Evolutionary conservation across 305 asterid genomes (phyloP), one percentile per base, ranked within the genome.

Genomic region (Solanum chacoense): DNA sequence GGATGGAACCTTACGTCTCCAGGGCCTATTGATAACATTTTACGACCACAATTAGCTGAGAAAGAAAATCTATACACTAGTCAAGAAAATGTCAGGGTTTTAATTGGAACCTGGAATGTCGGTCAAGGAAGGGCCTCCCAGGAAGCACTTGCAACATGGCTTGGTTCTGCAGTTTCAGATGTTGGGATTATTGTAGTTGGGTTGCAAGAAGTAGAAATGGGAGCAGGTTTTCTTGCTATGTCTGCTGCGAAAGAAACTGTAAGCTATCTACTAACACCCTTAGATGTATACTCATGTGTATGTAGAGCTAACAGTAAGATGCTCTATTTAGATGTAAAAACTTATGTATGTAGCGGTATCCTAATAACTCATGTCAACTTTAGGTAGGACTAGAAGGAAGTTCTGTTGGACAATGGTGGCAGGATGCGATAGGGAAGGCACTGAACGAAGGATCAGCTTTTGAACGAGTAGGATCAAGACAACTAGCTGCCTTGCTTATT

Each of bases 161-260:
- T 97, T 5, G 98, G 98, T 69, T 95, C 98, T 65, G 89, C 94
- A 9, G 92, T 91, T 6, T 91, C 97, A 24, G 98, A 95, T 90
- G 96, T 95, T 7, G 96, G 92, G 77, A 94, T 97, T 86, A 95
- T 97, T 8, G 99, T 95, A 89, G 95, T 97, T n/a, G 99, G 99
- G 71, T 91, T 96, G 75, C 99, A 97, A 90, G 99, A 97, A 92
- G 99, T 97, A 74, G 99, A 97, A 91, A 97, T 97, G 99, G 99
- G 99, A 13, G 99, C 99, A 9, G 99, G 99, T 42, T 97, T 97
- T 91, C 99, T 97, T n/a, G 99, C 99, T 65, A 95, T 97, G 98
- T 96, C 99, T n/a, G 99, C 99, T 29, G 99, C 99, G 26, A 97
- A 95, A 96, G 99, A 97, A 94, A 94, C 99, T 83, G 99, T 97